phyloP scores from a whole-genome alignment of 2,329 filamentous ascomycete species.

The Ceratocystis papillata region DNA sequence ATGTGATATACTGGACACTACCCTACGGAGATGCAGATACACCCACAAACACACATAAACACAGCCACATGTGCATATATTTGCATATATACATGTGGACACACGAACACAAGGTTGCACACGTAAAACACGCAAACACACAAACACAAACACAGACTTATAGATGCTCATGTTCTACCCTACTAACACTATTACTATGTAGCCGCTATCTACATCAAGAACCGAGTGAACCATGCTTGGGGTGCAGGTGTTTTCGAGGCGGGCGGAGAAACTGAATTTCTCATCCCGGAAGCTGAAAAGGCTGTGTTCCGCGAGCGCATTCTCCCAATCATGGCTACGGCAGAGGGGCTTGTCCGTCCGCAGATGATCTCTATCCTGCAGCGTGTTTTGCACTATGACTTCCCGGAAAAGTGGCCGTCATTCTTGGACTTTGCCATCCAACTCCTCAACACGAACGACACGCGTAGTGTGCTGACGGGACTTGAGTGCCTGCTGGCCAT shows the following conservation, averaged over 20 bases:
- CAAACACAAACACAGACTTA: no score
- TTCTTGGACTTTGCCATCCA: conserved; percentile 90
- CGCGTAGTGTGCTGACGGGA: conserved; percentile 79
- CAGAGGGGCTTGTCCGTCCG: conserved; percentile 70
- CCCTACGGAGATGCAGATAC: no score
- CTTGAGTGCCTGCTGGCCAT: conserved; percentile 89
- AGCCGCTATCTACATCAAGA: conserved; percentile 98
- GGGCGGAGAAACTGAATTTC: conserved; percentile 52
- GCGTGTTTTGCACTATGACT: conserved; percentile 92
- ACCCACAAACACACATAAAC: no score
- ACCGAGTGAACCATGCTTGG: conserved; percentile 91
- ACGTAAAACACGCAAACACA: no score
- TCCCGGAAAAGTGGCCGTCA: conserved; percentile 83
- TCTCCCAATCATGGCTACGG: conserved; percentile 75
- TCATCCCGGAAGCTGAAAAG: conserved; percentile 85
- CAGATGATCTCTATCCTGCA: conserved; percentile 91
- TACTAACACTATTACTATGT: conserved; percentile 23
- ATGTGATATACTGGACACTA: no score
- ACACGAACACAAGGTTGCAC: no score
- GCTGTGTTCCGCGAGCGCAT: conserved; percentile 74
- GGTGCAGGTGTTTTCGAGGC: conserved; percentile 67
- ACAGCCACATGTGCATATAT: no score
- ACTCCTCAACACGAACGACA: conserved; percentile 76
- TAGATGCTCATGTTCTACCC: no score
- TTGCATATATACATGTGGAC: no score